Base-by-base conservation (phyloP, 169 alveolate species). In the Eimeria sp. region DNA sequence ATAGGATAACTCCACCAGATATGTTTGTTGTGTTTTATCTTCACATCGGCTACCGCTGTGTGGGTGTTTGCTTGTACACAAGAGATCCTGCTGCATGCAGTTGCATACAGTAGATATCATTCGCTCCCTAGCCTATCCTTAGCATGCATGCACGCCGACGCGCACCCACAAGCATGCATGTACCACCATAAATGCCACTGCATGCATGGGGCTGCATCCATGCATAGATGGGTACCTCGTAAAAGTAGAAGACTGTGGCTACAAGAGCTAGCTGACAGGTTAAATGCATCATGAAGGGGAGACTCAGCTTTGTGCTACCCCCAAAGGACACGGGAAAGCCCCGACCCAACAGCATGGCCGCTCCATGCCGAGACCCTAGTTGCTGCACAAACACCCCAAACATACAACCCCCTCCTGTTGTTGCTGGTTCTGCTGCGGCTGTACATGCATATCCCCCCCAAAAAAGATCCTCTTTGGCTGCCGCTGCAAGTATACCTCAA, bases 261-360 rank as follows among this genome's bases (percentile, higher is more conserved):
- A 47, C 65, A 51, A 91, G 45, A 18, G 95, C 95, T 0, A 80
- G 65, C 14, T 73, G 89, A 88, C 89, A 91, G 20, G 65, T 76
- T 73, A 87, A 70, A 27, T n/a, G 20, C 20, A 63, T 49, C 45
- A 91, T 47, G 75, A 91, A 76, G 58, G 95, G 95, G 65, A 70
- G 25, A 40, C 76, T 61, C 63, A 91, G 40, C n/a, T 80, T 65
- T 13, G 75, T 9, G 49, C 73, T 67, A 40, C 51, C 47, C 47
- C 73, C 16, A 45, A 91, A 91, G 0, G 89, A 27, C 30, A 73
- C 54, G 30, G 57, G 57, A n/a, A 91, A 25, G 5, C 88, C 51
- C 40, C 67, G 14, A 61, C 47, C 75, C 30, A 91, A 58, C 76
- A 91, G 89, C 63, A 45, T n/a, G 14, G 95, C 89, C 43, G 78